phyloP scores from a whole-genome alignment of 1,284 basidiomycete genomes.

The Earliella scabrosa region DNA sequence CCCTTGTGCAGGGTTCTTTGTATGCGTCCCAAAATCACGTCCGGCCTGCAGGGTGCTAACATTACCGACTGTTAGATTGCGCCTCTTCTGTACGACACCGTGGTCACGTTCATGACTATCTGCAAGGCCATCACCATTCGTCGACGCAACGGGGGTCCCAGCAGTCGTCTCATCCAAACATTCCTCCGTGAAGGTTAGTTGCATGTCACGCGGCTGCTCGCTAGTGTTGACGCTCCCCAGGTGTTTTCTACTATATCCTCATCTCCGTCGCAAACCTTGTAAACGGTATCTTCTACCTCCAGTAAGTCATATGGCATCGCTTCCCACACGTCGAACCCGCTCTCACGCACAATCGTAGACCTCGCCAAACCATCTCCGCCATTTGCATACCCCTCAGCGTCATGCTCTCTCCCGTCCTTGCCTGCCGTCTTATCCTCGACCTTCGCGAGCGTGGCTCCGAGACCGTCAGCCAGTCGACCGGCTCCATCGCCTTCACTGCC shows the following conservation, averaged over 20 bases:
- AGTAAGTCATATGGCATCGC: constrained; percentile 47
- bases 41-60: no score
- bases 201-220: not conserved
- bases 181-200: constrained; percentile 76
- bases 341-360: constrained; percentile 44
- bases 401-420: constrained; percentile 81
- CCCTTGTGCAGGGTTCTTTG: constrained; percentile 63
- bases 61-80: constrained; percentile 61
- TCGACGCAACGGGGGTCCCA: constrained; percentile 72
- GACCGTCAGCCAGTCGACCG: constrained; percentile 65
- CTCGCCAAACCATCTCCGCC: constrained; percentile 79
- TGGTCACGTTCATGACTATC: constrained; percentile 78
- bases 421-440: constrained; percentile 78
- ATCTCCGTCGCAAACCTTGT: constrained; percentile 82
- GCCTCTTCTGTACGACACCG: constrained; percentile 75
- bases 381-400: constrained; percentile 84
- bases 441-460: constrained; percentile 77
- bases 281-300: constrained; percentile 83
- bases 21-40: constrained; percentile 34
- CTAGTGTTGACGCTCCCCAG: constrained; percentile 36
- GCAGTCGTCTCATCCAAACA: constrained; percentile 78
- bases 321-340: constrained; percentile 12
- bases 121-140: constrained; percentile 75
- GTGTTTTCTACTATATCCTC: constrained; percentile 80
- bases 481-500: constrained; percentile 39